Base-by-base conservation (phyloP, 495 filamentous ascomycete genomes). In the Xylaria grammica region DNA sequence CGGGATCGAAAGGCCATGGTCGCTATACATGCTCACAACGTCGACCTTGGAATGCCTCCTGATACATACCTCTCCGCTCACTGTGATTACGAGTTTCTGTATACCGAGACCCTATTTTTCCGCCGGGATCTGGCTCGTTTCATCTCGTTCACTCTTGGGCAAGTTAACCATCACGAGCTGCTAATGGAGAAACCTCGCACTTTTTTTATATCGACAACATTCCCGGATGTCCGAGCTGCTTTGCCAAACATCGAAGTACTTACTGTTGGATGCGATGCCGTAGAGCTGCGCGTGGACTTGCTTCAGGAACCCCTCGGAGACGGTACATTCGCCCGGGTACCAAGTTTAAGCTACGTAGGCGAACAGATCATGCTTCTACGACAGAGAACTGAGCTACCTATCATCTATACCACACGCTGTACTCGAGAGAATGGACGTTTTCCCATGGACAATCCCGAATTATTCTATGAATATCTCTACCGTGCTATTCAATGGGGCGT, bases 401-500 rank as follows among this genome's bases (percentile, higher is more conserved):
- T 95, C 70, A 93, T 95, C 38, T 92, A 92, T 74, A 95, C 91
- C 1, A 92, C 89, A 3, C 84, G 91, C 42, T 94, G 90, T 73
- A 92, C 85, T 15, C 83, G 81, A 13, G 91, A 95, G 71, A 93
- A 93, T 71, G 91, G 91, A 22, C 85, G 87, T 19, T 95, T 94
- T 63, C 91, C 91, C 1, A 91, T 92, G 87, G 89, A 91, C 46
- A 84, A 93, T 65, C 90, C 90, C 17, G 75, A 78, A 7, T 66
- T 93, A 42, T 93, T 88, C 74, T 91, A 89, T 75, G 83, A 87
- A 55, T 93, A 94, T 71, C 84, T 95, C 1, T 88, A 85, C 53
- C 84, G 90, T 17, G 91, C 90, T 0, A 89, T 94, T 51, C 89
- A 92, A 65, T 94, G 91, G 91, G 91, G 91, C 3, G 90, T 91